Base-by-base conservation (phyloP, 305 asterid species). In the Rubia balearica region DNA sequence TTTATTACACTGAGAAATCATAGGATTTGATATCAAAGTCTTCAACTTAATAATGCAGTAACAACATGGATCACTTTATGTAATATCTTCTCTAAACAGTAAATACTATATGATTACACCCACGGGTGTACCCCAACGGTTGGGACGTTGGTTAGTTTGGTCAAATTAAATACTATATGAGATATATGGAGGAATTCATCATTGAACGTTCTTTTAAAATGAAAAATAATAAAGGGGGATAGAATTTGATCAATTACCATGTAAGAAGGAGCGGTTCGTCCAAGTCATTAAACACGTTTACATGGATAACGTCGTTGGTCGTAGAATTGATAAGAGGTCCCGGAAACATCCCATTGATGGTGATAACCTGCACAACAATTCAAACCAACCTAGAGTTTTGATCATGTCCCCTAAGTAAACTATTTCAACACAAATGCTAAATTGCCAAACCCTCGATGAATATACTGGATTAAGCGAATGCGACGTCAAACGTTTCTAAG, bases 261-360 rank as follows among this genome's bases (percentile, higher is more conserved):
- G 96, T 90, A 60, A 90, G 68, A 41, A 90, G 87, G 43, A 90
- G 73, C 41, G 90, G 88, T 69, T 83, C 87, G 36, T 79, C 85
- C 86, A 90, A 75, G 46, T 84, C 64, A 67, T 90, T 90, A 78
- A 79, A 81, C 17, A 90, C 90, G 68, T 84, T 85, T 30, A 88
- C 68, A 68, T 88, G 86, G 27, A 90, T 60, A 46, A 71, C 56
- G 63, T 90, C 96, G 17, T 85, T 75, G 3, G 96, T 90, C 0
- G 96, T 71, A 0, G 83, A 85, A 21, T 88, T 90, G 14, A 90
- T 61, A 7, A 85, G 81, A 69, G 96, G 96, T 6, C 96, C 96
- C 8, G 96, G 96, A 73, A 90, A 90, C 76, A 79, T 69, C 49
- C 83, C 89, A 68, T 90, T 90, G 66, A 90, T 80, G 4, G 95